These are phyloP conservation scores for Moesziomyces aphidis DNA, from an alignment of 1,284 basidiomycete genomes.

Conservation along the genomic window DNA sequence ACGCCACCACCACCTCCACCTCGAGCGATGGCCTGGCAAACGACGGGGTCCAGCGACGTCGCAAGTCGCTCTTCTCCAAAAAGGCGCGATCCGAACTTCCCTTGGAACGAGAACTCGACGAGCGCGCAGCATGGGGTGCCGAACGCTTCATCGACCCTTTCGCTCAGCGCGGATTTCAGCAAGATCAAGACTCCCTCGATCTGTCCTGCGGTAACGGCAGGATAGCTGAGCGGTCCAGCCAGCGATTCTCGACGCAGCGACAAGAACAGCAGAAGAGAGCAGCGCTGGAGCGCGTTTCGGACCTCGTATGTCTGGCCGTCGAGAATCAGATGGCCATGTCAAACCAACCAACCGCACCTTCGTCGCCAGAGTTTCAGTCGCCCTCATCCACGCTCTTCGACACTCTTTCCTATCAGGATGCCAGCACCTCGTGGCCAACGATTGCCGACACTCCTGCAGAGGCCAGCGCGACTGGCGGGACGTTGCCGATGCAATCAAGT, in stretches of 20 bases:
- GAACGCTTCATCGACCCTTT: slow-evolving; percentile 28
- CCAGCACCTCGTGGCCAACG: slow-evolving; percentile 16
- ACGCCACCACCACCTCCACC: slow-evolving; percentile 21
- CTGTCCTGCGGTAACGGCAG: background rate
- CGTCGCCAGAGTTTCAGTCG: slow-evolving; percentile 11
- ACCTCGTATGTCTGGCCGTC: slow-evolving; percentile 30
- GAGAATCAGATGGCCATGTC: slow-evolving; percentile 17
- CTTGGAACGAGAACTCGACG: background rate
- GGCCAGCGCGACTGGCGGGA: slow-evolving; percentile 5
- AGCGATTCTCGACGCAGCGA: slow-evolving; percentile 13
- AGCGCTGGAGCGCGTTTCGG: slow-evolving; percentile 30
- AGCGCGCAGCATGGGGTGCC: background rate
- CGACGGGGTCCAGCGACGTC: slow-evolving; percentile 17
- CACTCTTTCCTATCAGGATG: slow-evolving; percentile 26
- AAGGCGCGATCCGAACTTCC: slow-evolving; percentile 14
- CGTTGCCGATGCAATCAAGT: slow-evolving; percentile 1
- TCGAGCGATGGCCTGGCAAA: slow-evolving; percentile 5
- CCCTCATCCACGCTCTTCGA: slow-evolving; percentile 19
- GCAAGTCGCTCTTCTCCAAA: slow-evolving; percentile 35
- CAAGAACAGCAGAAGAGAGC: slow-evolving; percentile 21
- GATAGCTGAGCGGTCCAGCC: background rate
- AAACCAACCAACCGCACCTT: slow-evolving; percentile 2
- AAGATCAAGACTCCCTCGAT: background rate
- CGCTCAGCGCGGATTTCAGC: background rate
- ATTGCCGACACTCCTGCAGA: slow-evolving; percentile 5